These are phyloP conservation scores for Laguncularia racemosa DNA, from an alignment of 345 rosid genomes.

Conservation along the genomic window DNA sequence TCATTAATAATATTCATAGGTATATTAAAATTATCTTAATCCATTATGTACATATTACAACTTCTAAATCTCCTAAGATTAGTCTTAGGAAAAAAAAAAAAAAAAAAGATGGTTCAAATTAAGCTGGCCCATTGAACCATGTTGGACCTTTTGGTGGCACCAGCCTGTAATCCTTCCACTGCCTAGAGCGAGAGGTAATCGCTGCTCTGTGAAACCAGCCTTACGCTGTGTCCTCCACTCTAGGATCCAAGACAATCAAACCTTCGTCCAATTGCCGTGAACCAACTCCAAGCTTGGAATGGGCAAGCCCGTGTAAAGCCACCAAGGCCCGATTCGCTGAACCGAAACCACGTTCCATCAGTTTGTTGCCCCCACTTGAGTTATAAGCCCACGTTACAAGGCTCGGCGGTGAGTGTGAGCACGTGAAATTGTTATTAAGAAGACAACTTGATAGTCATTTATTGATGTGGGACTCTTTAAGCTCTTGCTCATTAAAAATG, in stretches of 20 bases:
- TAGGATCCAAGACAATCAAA: not conserved
- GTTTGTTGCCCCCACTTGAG: slow-evolving; percentile 8
- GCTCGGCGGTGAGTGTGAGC: slow-evolving; percentile 3
- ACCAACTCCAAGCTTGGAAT: slow-evolving; percentile 10
- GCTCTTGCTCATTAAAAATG: too few species aligned
- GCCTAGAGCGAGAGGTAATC: slow-evolving; percentile 10
- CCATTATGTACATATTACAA: too few species aligned
- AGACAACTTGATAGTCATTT: too few species aligned
- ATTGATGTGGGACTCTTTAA: too few species aligned
- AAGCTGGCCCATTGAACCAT: not conserved
- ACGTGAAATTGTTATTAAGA: too few species aligned
- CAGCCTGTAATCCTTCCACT: slow-evolving; percentile 13
- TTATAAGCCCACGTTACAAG: slow-evolving; percentile 12
- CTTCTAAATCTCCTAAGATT: too few species aligned
- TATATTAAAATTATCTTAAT: too few species aligned
- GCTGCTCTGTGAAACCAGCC: slow-evolving; percentile 19
- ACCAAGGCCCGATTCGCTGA: not conserved
- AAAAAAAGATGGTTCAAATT: slow-evolving; percentile 7
- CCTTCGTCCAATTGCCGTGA: not conserved
- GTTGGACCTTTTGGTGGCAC: slow-evolving; percentile 1
- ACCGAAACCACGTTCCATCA: slow-evolving; percentile 5
- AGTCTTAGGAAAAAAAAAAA: too few species aligned
- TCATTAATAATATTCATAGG: too few species aligned
- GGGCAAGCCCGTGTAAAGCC: slow-evolving; percentile 10
- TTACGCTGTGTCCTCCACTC: slow-evolving; percentile 12